Evolutionary conservation across 805 yeast species (phyloP).

Genomic region (Barnettozyma californica): DNA sequence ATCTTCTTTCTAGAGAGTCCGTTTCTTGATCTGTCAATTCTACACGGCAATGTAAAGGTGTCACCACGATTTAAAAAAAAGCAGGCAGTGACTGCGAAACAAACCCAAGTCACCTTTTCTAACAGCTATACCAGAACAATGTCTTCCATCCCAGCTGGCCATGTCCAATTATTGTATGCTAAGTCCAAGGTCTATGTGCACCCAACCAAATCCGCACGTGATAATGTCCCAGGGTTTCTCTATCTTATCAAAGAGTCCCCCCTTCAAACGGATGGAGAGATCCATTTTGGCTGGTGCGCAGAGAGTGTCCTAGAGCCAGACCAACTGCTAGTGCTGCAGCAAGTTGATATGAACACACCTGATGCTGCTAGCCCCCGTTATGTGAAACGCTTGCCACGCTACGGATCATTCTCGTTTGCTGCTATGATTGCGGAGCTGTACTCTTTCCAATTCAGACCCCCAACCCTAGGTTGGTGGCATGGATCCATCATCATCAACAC

Average conservation of each 20-base stretch:
- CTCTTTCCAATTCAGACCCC: conserved; percentile 79
- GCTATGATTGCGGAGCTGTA: conserved; percentile 55
- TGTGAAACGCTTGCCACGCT: conserved; percentile 47
- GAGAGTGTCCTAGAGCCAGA: conserved; percentile 42
- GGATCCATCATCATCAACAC: conserved; percentile 81
- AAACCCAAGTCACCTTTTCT: not conserved
- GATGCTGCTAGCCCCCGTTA: conserved; percentile 14
- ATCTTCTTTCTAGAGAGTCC: no score
- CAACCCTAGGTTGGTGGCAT: conserved; percentile 85
- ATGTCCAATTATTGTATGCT: conserved; percentile 30
- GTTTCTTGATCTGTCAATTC: not conserved
- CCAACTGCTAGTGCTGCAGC: conserved; percentile 42
- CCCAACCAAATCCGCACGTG: conserved; percentile 65
- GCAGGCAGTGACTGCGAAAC: not conserved
- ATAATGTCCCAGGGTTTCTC: conserved; percentile 77
- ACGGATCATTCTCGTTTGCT: conserved; percentile 61
- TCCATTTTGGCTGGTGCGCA: conserved; percentile 65
- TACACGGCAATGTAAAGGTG: not conserved
- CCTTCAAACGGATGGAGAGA: conserved; percentile 39
- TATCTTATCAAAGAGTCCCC: conserved; percentile 52
- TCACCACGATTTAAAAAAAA: not conserved
- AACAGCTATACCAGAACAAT: not conserved
- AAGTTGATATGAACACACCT: conserved; percentile 38
- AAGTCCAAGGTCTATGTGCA: conserved; percentile 80
- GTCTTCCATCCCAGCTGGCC: conserved; percentile 14